phyloP scores from a whole-genome alignment of 164 flowering plant genomes.

The Vitis cinerea region DNA sequence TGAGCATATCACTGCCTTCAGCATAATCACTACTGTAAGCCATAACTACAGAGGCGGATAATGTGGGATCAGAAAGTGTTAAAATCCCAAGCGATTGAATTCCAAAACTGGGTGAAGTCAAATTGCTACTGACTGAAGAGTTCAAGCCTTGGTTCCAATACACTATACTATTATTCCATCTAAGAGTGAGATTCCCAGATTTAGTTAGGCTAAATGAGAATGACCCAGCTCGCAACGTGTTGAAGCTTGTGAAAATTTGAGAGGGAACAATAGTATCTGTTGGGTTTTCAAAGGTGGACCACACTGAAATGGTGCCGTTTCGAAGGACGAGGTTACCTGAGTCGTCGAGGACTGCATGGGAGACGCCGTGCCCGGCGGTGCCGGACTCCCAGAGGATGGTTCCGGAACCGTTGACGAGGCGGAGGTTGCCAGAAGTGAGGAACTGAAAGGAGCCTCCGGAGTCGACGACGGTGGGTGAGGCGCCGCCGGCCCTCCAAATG shows the following conservation, averaged over 20 bases:
- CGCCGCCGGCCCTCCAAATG: not conserved
- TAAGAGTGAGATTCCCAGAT: slow-evolving; percentile 33
- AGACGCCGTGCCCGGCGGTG: slow-evolving; percentile 25
- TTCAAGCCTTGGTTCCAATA: slow-evolving; percentile 36
- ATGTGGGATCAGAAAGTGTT: not conserved
- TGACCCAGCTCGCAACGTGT: slow-evolving; percentile 24
- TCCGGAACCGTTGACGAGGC: slow-evolving; percentile 31
- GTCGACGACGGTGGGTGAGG: slow-evolving; percentile 33
- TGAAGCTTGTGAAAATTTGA: slow-evolving; percentile 27
- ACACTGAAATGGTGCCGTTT: slow-evolving; percentile 15
- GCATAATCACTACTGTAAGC: slow-evolving; percentile 6
- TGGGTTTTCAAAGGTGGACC: slow-evolving; percentile 41
- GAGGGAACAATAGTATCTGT: slow-evolving; percentile 34
- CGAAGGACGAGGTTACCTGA: slow-evolving; percentile 23
- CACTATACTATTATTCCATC: slow-evolving; percentile 23
- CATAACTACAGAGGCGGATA: not conserved
- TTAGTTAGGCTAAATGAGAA: slow-evolving; percentile 27
- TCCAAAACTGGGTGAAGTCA: not conserved
- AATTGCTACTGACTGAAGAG: slow-evolving; percentile 14
- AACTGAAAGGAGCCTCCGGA: slow-evolving; percentile 20
- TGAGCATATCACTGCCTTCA: not conserved
- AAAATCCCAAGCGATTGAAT: not conserved
- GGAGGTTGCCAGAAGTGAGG: slow-evolving; percentile 31
- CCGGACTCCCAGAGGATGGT: slow-evolving; percentile 28
- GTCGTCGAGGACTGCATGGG: slow-evolving; percentile 30